phyloP scores from a whole-genome alignment of 2,329 filamentous ascomycete species.

The Pyricularia pennisetigena region DNA sequence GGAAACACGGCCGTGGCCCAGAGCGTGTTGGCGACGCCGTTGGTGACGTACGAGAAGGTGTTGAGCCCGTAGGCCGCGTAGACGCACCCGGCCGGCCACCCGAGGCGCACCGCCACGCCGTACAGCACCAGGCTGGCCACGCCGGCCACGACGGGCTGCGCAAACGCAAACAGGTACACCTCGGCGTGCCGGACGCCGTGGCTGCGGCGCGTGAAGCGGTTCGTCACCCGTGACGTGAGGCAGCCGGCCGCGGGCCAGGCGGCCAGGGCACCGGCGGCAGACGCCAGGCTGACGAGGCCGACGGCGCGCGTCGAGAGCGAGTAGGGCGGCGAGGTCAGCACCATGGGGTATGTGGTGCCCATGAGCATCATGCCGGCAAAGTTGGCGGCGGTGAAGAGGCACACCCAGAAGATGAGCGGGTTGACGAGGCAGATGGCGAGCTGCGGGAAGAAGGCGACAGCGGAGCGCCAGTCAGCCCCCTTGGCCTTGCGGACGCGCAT shows the following conservation, averaged over 20 bases:
- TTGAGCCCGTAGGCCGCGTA: conserved; percentile 13
- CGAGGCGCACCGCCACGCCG: conserved; percentile 8
- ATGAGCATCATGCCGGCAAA: conserved; percentile 15
- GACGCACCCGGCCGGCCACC: conserved; percentile 7
- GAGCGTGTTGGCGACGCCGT: conserved; percentile 13
- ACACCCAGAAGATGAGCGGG: conserved; percentile 17
- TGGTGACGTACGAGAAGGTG: conserved; percentile 12
- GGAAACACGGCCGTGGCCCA: conserved; percentile 18
- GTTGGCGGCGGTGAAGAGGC: conserved; percentile 15
- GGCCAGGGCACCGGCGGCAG: conserved; percentile 10
- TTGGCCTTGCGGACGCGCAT: conserved; percentile 5
- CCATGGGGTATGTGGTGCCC: conserved; percentile 10
- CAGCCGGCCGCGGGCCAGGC: conserved; percentile 9
- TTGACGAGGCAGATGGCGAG: conserved; percentile 15
- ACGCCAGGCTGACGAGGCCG: conserved; percentile 10
- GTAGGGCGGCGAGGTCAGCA: conserved; percentile 12
- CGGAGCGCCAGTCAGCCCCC: conserved; percentile 9
- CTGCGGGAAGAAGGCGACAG: conserved; percentile 12
- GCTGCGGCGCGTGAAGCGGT: conserved; percentile 13
- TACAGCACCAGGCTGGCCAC: conserved; percentile 12
- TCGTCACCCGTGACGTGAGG: conserved; percentile 12
- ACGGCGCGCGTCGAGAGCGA: conserved; percentile 6
- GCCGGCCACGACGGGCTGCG: conserved; percentile 12
- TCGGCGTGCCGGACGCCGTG: conserved; percentile 16
- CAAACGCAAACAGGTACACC: conserved; percentile 15